Evolutionary conservation across 345 rosid genomes (phyloP), one percentile per base, ranked within the genome.

Genomic region (Ceriops tagal): DNA sequence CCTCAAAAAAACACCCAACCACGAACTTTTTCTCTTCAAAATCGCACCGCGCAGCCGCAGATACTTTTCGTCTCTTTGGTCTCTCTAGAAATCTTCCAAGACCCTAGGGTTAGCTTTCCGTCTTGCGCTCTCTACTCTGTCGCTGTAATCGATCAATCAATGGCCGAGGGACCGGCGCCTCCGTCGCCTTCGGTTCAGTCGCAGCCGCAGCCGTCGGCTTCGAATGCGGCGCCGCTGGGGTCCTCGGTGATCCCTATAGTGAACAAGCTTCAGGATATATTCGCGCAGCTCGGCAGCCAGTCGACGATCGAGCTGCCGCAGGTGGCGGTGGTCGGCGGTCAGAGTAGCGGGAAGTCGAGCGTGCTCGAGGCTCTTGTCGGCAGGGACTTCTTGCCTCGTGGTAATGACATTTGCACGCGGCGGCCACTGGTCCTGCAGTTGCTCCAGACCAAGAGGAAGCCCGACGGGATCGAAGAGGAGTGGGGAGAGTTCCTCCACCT

Each of bases 301-400:
- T 89, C 97, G 46, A 82, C 90, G 58, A 92, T 96, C 77, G 95
- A 88, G 82, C 89, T 96, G 58, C 99, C 99, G 74, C 99, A 96
- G 78, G 99, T 96, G 62, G 96, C 97, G 24, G 99, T 92, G 51
- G 97, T 96, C 19, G 99, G 99, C 0, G 92, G 97, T 76, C 99
- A 96, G 81, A 92, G 98, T 78, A 96, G 99, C 75, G 99, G 99
- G 31, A 96, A 96, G 84, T 92, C 98, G 20, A 92, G 98, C 84
- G 99, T 96, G 26, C 89, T 96, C 18, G 99, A 96, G 78, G 85
- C 99, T 0, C 96, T 96, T 57, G 99, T 96, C 31, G 99, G 99
- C 49, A 88, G 99, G 7, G 98, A 96, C 65, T 96, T 96, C 82
- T 82, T 96, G 71, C 98, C 99, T 2, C 96, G 99, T 0, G 97